Evolutionary conservation across 371 early-diverging fungal genomes (phyloP).

Genomic region (Mortierella sp.): DNA sequence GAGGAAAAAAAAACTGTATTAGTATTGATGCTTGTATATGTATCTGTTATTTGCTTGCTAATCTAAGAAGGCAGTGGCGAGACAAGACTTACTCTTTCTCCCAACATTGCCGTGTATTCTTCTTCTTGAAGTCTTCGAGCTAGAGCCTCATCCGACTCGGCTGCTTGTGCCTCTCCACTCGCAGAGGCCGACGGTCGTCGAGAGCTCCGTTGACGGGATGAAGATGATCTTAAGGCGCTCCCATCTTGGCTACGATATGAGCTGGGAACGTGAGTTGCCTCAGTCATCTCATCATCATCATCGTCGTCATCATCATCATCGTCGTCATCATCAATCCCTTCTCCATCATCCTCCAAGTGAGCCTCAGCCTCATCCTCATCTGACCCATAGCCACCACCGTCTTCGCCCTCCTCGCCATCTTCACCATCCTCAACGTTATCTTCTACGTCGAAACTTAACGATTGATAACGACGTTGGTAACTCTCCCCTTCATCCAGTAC

Average conservation of each 20-base stretch:
- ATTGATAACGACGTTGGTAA: slow-evolving; percentile 1
- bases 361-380: not conserved
- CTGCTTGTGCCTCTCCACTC: not conserved
- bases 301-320: not conserved
- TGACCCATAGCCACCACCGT: not conserved
- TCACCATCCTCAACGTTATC: not conserved
- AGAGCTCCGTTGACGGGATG: not conserved
- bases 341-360: not conserved
- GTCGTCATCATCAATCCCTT: not conserved
- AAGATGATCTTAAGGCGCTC: not conserved
- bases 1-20: not conserved
- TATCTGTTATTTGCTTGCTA: slow-evolving; percentile 11
- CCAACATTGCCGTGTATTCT: slow-evolving; percentile 24
- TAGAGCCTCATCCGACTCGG: slow-evolving; percentile 21
- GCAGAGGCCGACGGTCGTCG: not conserved
- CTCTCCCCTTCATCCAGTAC: slow-evolving; percentile 21
- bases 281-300: slow-evolving; percentile 1
- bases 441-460: not conserved
- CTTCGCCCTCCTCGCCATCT: slow-evolving; percentile 4
- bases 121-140: slow-evolving; percentile 31
- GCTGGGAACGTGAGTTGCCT: not conserved
- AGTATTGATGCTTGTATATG: slow-evolving; percentile 8
- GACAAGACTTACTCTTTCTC: slow-evolving; percentile 35
- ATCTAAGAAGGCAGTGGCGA: slow-evolving; percentile 30
- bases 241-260: not conserved